phyloP scores from a whole-genome alignment of 495 filamentous ascomycete species.

The Thermothielavioides terrestris region DNA sequence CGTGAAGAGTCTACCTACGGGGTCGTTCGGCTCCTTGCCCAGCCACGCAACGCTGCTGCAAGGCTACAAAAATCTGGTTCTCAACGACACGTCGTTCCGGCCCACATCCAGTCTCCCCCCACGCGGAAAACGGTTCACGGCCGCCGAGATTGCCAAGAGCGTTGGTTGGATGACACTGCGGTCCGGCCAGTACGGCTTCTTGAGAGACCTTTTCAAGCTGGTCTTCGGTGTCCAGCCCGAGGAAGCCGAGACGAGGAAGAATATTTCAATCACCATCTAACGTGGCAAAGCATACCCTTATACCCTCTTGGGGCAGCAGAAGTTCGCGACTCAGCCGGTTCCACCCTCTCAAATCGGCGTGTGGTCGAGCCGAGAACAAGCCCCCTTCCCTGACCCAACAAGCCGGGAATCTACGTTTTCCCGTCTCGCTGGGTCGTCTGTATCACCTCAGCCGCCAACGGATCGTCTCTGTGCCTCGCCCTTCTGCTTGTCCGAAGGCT shows the following conservation, averaged over 20 bases:
- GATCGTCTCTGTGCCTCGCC: no score
- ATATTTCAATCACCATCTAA: constrained; percentile 39
- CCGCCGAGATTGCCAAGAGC: constrained; percentile 64
- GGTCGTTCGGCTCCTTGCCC: constrained; percentile 63
- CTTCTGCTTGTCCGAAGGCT: no score
- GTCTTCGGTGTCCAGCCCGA: constrained; percentile 78
- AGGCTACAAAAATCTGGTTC: constrained; percentile 67
- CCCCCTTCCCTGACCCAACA: no score
- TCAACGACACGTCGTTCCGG: constrained; percentile 58
- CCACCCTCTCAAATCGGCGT: no score
- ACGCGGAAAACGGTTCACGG: constrained; percentile 50
- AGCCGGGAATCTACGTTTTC: no score
- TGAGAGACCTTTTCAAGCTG: constrained; percentile 71
- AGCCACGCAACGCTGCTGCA: constrained; percentile 64
- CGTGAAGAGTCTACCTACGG: constrained; percentile 63
- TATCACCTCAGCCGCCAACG: no score
- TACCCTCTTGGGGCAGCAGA: not conserved
- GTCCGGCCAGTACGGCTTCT: constrained; percentile 54
- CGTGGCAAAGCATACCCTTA: not conserved
- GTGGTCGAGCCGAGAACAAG: no score
- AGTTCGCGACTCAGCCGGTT: no score
- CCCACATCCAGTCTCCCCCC: constrained; percentile 43
- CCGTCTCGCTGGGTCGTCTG: no score
- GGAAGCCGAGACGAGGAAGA: constrained; percentile 53
- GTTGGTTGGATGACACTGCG: constrained; percentile 58